Percentiles rank a stretch among this genome's conserved stretches.
Evolutionary conservation across 306 rosid species (phyloP).

Genomic region (Gillenia trifoliata): DNA sequence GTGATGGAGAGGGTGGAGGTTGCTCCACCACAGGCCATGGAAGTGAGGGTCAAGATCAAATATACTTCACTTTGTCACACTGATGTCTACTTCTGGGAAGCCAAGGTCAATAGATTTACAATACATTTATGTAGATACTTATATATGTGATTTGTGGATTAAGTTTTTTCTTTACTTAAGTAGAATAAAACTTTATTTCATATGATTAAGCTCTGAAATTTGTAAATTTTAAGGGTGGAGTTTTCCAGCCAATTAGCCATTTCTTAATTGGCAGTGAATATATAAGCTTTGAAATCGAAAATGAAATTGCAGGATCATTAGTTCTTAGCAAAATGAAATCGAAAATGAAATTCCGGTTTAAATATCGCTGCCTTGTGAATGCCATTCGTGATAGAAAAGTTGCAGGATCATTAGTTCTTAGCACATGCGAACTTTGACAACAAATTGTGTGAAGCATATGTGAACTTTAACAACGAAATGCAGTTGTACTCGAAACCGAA

Average conservation of each 20-base stretch:
- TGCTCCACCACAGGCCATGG: constrained; percentile 36
- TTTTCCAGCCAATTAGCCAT: not conserved
- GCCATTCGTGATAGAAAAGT: not conserved
- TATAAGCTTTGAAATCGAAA: not conserved
- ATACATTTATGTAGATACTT: not conserved
- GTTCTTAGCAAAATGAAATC: too few relatives aligned
- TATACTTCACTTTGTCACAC: constrained; percentile 39
- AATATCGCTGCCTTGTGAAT: too few relatives aligned
- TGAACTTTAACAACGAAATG: not conserved
- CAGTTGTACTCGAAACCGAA: not conserved
- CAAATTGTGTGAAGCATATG: not conserved
- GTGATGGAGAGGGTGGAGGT: constrained; percentile 38
- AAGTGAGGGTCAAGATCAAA: constrained; percentile 27
- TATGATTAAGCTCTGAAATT: too few relatives aligned
- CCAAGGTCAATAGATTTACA: constrained; percentile 24
- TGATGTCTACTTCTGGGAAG: constrained; percentile 35
- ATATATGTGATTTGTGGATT: too few relatives aligned
- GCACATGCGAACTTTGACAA: not conserved
- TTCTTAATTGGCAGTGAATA: not conserved
- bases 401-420: not conserved
- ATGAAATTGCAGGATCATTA: not conserved
- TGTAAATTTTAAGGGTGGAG: not conserved
- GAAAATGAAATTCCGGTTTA: too few relatives aligned
- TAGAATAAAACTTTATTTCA: too few relatives aligned
- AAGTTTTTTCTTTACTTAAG: too few relatives aligned